Conservation (phyloP, 2,329 filamentous ascomycete genomes). For the Juglanconis oblonga region DNA sequence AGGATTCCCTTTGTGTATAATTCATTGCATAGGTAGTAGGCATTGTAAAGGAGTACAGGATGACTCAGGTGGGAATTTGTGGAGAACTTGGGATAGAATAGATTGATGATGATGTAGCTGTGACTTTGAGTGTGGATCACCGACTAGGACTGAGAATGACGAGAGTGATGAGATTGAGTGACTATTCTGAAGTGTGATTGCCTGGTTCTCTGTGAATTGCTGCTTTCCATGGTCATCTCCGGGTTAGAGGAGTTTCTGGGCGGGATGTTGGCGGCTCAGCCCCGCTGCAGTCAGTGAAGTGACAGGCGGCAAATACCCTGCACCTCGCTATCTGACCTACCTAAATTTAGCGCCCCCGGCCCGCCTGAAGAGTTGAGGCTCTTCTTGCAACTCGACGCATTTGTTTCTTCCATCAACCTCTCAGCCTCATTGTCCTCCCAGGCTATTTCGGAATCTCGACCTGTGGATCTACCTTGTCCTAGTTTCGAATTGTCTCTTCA, state of each 20-base stretch:
- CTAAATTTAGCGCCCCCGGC: constrained; percentile 7
- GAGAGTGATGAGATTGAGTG: background rate
- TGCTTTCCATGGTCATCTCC: too few relatives aligned
- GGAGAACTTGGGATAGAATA: constrained; percentile 10
- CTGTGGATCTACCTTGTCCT: background rate
- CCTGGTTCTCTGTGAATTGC: background rate
- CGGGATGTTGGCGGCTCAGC: background rate
- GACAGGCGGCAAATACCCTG: background rate
- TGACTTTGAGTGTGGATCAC: background rate
- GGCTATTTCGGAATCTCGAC: background rate
- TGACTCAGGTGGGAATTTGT: background rate
- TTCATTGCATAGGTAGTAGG: constrained; percentile 8
- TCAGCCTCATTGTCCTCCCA: background rate
- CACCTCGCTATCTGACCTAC: background rate
- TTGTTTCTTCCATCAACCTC: background rate
- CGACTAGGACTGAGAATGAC: background rate
- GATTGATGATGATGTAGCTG: constrained; percentile 8
- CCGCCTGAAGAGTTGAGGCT: constrained; percentile 1
- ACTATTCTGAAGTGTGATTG: background rate
- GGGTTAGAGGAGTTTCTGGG: background rate
- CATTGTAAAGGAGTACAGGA: constrained; percentile 1
- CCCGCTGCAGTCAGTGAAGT: background rate
- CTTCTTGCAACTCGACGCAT: too few relatives aligned
- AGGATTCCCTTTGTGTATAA: constrained; percentile 8
- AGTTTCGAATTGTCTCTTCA: background rate